These are phyloP conservation scores for Rhizopus stolonifer DNA, from an alignment of 371 early-diverging fungal species.

Conservation along the genomic window DNA sequence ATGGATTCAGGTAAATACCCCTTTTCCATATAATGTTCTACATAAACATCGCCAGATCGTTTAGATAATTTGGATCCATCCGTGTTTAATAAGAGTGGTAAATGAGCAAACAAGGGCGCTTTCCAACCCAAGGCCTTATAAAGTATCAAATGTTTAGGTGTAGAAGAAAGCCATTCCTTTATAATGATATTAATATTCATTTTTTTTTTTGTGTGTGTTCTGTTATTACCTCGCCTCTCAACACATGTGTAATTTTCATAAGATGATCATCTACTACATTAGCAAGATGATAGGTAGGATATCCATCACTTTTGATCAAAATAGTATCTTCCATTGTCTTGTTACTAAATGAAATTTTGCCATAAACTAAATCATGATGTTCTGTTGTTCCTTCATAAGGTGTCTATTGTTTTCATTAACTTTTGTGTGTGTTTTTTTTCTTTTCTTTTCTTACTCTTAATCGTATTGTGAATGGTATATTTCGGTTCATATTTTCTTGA, in stretches of 20 bases:
- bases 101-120: slow-evolving; percentile 79
- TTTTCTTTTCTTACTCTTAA: slow-evolving; percentile 55
- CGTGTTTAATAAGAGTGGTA: slow-evolving; percentile 84
- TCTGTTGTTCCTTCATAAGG: slow-evolving; percentile 58
- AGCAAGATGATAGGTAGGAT: slow-evolving; percentile 94
- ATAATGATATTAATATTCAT: background rate
- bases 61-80: slow-evolving; percentile 89
- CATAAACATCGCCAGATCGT: slow-evolving; percentile 76
- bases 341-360: slow-evolving; percentile 68
- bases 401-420: slow-evolving; percentile 34
- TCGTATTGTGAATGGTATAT: slow-evolving; percentile 70
- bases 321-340: slow-evolving; percentile 85
- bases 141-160: slow-evolving; percentile 86
- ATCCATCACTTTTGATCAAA: slow-evolving; percentile 89
- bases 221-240: slow-evolving; percentile 79
- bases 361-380: slow-evolving; percentile 79
- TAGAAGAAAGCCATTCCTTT: slow-evolving; percentile 92
- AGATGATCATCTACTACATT: slow-evolving; percentile 93
- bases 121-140: slow-evolving; percentile 84
- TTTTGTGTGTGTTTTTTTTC: background rate
- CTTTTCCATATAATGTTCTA: slow-evolving; percentile 67
- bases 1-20: slow-evolving; percentile 90
- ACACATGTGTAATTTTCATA: slow-evolving; percentile 90
- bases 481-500: slow-evolving; percentile 51
- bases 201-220: background rate